Conservation (phyloP, 2,329 filamentous ascomycete genomes). For the Pestalotiopsis fici region DNA sequence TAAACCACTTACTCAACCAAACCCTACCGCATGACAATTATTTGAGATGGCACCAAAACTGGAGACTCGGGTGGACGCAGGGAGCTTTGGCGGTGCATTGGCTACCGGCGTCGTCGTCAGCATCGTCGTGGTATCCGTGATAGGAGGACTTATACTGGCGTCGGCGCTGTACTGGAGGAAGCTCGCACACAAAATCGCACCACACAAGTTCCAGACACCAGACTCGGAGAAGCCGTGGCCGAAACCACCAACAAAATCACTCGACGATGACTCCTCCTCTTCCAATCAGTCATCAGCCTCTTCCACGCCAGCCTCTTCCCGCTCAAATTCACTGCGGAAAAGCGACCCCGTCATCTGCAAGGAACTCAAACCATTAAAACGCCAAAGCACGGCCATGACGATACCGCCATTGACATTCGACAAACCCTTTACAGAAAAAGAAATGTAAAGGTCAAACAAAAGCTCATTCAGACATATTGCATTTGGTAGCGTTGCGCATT, state of each 20-base stretch:
- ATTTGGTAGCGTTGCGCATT: background rate
- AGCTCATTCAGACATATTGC: background rate
- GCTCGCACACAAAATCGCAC: background rate
- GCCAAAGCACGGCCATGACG: background rate
- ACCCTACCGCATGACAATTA: background rate
- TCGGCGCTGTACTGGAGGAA: slow-evolving; percentile 8
- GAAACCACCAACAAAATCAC: slow-evolving; percentile 1
- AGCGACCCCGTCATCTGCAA: slow-evolving; percentile 1
- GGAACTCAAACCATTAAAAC: background rate
- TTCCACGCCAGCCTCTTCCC: background rate
- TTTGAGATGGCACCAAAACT: slow-evolving; percentile 1
- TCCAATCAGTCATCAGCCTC: background rate
- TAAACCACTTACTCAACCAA: background rate
- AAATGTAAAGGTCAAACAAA: background rate
- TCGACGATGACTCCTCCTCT: background rate
- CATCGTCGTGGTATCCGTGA: background rate
- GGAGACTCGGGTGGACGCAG: background rate
- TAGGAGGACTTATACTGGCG: background rate
- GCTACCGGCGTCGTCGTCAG: slow-evolving; percentile 1
- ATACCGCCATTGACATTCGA: background rate
- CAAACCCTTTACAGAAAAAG: background rate
- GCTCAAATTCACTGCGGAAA: background rate
- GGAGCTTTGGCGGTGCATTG: background rate
- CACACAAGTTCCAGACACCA: background rate
- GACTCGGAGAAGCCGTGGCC: slow-evolving; percentile 6